These are phyloP conservation scores for Lolium perenne DNA, from an alignment of 176 grass and related monocot species.

Conservation along the genomic window DNA sequence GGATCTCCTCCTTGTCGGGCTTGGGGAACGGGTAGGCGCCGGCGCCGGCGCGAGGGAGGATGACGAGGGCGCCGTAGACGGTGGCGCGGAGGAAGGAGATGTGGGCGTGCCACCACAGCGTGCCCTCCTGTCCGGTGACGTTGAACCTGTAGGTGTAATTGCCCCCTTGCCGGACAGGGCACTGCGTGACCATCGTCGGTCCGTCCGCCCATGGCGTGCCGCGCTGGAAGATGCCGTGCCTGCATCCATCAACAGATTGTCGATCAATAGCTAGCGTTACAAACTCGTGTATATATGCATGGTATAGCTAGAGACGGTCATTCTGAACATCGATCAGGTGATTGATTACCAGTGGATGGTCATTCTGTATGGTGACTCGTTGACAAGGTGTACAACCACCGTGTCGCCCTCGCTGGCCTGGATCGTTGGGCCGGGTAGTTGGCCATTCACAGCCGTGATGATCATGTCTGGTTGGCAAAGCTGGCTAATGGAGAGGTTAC, in stretches of 20 bases:
- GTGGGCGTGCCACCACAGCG: slow-evolving; percentile 87
- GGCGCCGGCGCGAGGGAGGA: neutral
- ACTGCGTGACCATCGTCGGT: slow-evolving; percentile 66
- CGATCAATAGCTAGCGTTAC: too few species aligned
- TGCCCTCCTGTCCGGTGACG: slow-evolving; percentile 64
- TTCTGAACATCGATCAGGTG: too few species aligned
- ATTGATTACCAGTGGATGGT: slow-evolving; percentile 49
- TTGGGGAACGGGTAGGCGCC: too few species aligned
- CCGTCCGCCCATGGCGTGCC: slow-evolving; percentile 64
- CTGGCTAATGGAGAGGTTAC: slow-evolving; percentile 14
- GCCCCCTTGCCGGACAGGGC: slow-evolving; percentile 50
- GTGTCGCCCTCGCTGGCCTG: slow-evolving; percentile 46
- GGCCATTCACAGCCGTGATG: slow-evolving; percentile 43
- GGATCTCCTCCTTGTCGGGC: slow-evolving; percentile 29
- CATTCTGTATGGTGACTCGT: slow-evolving; percentile 48
- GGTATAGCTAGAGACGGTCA: too few species aligned
- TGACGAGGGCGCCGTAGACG: slow-evolving; percentile 61
- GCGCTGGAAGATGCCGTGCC: slow-evolving; percentile 61
- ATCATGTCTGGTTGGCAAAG: slow-evolving; percentile 37
- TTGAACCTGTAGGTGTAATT: slow-evolving; percentile 55
- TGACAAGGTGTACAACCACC: slow-evolving; percentile 32
- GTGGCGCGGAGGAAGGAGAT: slow-evolving; percentile 60
- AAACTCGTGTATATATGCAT: too few species aligned
- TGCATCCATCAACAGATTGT: neutral
- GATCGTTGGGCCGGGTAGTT: slow-evolving; percentile 52